phyloP scores from a whole-genome alignment of 164 flowering plant species.

The Euptelea pleiosperma region DNA sequence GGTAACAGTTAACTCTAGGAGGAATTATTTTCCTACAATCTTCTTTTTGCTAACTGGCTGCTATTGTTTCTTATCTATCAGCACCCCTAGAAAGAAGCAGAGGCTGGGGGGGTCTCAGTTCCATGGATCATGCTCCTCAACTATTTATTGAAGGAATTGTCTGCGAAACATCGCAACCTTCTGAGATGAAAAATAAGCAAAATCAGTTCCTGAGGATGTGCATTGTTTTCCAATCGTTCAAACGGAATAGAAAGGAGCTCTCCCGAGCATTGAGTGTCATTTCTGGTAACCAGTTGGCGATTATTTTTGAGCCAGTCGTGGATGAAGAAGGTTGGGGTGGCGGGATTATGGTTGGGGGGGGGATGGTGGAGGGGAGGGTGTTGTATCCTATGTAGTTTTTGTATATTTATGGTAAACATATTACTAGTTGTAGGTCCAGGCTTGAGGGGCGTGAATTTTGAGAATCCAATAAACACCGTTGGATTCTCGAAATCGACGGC shows the following conservation, averaged over 20 bases:
- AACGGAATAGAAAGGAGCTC: background rate
- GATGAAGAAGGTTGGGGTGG: background rate
- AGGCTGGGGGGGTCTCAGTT: conserved; percentile 11
- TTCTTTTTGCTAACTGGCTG: background rate
- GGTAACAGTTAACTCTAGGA: background rate
- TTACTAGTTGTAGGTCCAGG: no score
- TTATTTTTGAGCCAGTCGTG: background rate
- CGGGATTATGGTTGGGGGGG: background rate
- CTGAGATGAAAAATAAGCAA: conserved; percentile 3
- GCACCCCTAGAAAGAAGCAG: conserved; percentile 12
- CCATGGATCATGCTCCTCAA: conserved; percentile 6
- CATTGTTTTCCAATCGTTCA: background rate
- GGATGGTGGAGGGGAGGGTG: no score
- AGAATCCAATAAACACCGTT: no score
- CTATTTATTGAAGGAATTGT: conserved; percentile 12
- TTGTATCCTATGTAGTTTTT: no score
- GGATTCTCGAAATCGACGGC: no score
- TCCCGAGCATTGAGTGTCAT: conserved; percentile 4
- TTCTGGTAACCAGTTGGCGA: background rate
- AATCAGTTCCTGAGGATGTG: background rate
- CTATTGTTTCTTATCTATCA: background rate
- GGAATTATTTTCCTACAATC: background rate
- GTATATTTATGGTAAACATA: no score
- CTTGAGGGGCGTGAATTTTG: no score
- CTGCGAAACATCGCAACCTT: conserved; percentile 14